Evolutionary conservation across 176 grass and related monocot genomes (phyloP), one percentile per base, ranked within the genome.

Genomic region (Triticum timopheevii): DNA sequence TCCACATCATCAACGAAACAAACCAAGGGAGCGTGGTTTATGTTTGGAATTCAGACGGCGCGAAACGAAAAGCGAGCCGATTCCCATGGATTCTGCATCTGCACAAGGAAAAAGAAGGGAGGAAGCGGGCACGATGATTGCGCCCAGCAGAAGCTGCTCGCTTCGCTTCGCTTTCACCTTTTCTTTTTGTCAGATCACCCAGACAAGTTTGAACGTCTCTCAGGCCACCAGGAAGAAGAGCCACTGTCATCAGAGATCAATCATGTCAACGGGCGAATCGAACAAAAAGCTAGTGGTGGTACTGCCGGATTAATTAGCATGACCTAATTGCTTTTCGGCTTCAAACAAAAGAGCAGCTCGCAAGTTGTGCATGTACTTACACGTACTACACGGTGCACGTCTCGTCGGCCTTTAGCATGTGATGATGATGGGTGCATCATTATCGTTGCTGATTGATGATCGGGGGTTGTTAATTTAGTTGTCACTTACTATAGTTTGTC

Each of bases 121-220:
- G 81, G 67, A 28, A 50, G 30, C 42, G 42, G 71, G 1, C 54
- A 58, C 7, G 70, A 88, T 88, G 61, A 68, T 77, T 77, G 79
- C 44, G 49, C 45, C 72, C 81, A 27, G 17, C 61, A 63, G 65
- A 62, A 13, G n/a, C 38, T 47, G 68, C 81, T 42, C 11, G 73
- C 36, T 28, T 65, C 27, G 35, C 16, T 36, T 22, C 4, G 64
- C 88, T 90, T 86, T 90, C 65, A 7, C 79, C 78, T 90, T 86
- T 40, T 6, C 65, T 90, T 90, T 90, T 84, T 80, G 89, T 87
- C 80, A 87, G 89, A 77, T 85, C 61, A 13, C 17, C 28, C 73
- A 24, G 38, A 17, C 63, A 19, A 34, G 77, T 89, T 69, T 77
- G 83, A 81, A 81, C 65, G 9, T 40, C 22, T 40, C 22, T 7